Evolutionary conservation across 495 filamentous ascomycete genomes (phyloP).

Genomic region (Daldinia loculata): DNA sequence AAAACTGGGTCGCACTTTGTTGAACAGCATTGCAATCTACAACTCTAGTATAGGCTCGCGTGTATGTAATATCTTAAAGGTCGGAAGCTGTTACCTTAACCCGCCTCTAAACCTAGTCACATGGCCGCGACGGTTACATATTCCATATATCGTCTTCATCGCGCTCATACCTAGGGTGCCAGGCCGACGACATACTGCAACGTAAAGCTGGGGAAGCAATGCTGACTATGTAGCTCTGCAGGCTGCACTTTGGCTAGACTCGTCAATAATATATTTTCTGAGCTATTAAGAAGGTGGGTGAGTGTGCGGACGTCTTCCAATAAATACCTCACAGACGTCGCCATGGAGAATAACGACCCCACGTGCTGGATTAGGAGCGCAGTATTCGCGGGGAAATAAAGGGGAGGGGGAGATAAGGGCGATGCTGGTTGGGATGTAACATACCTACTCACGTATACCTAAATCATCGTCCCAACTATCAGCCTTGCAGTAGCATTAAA

Average conservation of each 20-base stretch:
- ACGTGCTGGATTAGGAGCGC: slow-evolving; percentile 36
- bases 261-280: slow-evolving; percentile 14
- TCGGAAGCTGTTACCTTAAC: slow-evolving; percentile 6
- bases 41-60: slow-evolving; percentile 9
- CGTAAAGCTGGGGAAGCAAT: slow-evolving; percentile 29
- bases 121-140: slow-evolving; percentile 11
- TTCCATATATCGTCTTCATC: slow-evolving; percentile 16
- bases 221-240: slow-evolving; percentile 9
- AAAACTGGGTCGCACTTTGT: slow-evolving; percentile 7
- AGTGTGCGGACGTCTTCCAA: background rate
- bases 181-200: slow-evolving; percentile 24
- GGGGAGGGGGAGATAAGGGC: slow-evolving; percentile 22
- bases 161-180: slow-evolving; percentile 6
- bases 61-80: slow-evolving; percentile 15
- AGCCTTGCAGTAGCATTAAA: background rate
- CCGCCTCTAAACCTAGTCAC: slow-evolving; percentile 20
- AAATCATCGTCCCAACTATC: slow-evolving; percentile 11
- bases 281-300: slow-evolving; percentile 22
- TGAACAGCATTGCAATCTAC: slow-evolving; percentile 5
- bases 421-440: background rate
- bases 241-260: slow-evolving; percentile 9
- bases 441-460: background rate
- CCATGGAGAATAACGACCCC: slow-evolving; percentile 11
- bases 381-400: slow-evolving; percentile 34
- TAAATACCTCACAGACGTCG: slow-evolving; percentile 34